These are phyloP conservation scores for Dillenia suffruticosa DNA, from an alignment of 164 flowering plant genomes.

Conservation along the genomic window DNA sequence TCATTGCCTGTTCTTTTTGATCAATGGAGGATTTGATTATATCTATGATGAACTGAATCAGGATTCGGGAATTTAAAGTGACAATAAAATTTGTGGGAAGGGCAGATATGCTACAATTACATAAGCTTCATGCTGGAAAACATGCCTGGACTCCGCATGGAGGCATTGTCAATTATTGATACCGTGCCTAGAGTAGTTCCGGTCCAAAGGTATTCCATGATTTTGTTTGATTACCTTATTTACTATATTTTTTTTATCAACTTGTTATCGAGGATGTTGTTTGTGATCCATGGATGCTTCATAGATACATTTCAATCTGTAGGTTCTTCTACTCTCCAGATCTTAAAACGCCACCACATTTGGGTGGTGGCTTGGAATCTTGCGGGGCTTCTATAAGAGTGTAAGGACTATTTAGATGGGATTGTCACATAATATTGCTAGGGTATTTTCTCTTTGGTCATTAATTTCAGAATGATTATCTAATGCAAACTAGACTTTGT, in stretches of 20 bases:
- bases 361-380: slow-evolving; percentile 58
- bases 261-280: too few relatives aligned
- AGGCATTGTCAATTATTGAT: slow-evolving; percentile 42
- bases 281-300: neutral
- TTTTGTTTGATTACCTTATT: neutral
- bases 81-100: slow-evolving; percentile 38
- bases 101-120: slow-evolving; percentile 34
- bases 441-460: neutral
- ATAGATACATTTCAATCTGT: slow-evolving; percentile 45
- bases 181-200: slow-evolving; percentile 44
- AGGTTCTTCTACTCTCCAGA: slow-evolving; percentile 52
- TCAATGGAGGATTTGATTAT: neutral
- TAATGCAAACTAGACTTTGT: slow-evolving; percentile 14
- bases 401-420: slow-evolving; percentile 81
- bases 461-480: neutral
- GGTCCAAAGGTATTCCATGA: slow-evolving; percentile 25
- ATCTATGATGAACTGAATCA: slow-evolving; percentile 1
- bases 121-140: slow-evolving; percentile 42
- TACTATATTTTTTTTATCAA: neutral
- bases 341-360: slow-evolving; percentile 32
- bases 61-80: slow-evolving; percentile 38
- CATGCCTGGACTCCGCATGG: slow-evolving; percentile 40
- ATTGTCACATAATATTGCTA: slow-evolving; percentile 73
- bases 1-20: neutral
- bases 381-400: slow-evolving; percentile 83